Base-by-base conservation (phyloP, 2,329 filamentous ascomycete species). In the Coniochaeta pulveracea region DNA sequence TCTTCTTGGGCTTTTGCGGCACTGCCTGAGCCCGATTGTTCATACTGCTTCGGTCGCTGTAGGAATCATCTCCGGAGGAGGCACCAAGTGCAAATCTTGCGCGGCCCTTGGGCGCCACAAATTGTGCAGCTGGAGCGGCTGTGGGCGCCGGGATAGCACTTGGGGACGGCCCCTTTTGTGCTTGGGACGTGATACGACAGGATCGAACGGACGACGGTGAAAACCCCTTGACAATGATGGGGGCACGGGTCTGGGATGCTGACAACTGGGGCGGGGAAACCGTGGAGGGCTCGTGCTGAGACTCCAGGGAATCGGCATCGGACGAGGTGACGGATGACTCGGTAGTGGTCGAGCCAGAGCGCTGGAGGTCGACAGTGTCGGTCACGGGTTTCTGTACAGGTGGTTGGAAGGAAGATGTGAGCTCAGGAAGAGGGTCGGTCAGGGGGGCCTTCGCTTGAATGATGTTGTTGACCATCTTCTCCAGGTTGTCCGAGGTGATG, bases 381-480 rank as follows among this genome's bases (percentile, higher is more conserved):
- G 47, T 40, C 16, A 29, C 9, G 33, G 28, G 18, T 7, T 14
- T 14, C 3, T 31, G 18, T 4, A 31, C 28, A 19, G 18, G 28
- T 3, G 22, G 10, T 5, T 19, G 28, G 18, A 17, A 24, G 12
- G 12, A 5, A 37, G 52, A 3, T 52, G 54, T 43, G 43, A 59
- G 54, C 30, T 53, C 49, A 12, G 69, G 64, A 7, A 76, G 56
- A 46, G 65, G 73, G 33, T 64, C 60, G 42, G 57, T 58, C 43
- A 89, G 64, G 28, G 70, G 69, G 55, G 77, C 76, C 58, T 84
- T 85, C 57, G 91, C 81, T 56, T 93, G 84, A 52, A 95, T 91
- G 36, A 95, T 95, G 24, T 80, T 85, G 36, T 83, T 76, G 26
- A 95, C 85, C 73, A 96, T 93, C 63, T 93, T 93, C 58, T 94